Percentiles rank a stretch among this genome's conserved stretches.
Conservation (phyloP, 2,329 filamentous ascomycete genomes). For the Albifimbria verrucaria region DNA sequence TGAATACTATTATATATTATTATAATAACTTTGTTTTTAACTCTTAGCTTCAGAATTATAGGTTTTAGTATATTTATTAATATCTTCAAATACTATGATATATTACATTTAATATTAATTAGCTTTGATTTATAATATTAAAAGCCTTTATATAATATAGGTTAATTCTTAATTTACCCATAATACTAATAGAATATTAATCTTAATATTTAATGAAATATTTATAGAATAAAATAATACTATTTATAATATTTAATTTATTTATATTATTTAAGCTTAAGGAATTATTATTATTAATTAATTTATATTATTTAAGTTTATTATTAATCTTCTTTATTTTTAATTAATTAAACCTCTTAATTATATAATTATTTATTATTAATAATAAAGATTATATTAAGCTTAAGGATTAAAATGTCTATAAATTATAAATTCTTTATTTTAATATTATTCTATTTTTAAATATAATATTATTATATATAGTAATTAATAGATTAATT, state of each 20-base stretch:
- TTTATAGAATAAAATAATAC: too few relatives aligned
- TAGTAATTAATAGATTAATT: too few relatives aligned
- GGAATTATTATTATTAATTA: background rate
- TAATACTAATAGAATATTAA: too few relatives aligned
- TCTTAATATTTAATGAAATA: too few relatives aligned
- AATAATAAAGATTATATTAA: constrained; percentile 2
- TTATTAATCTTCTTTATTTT: background rate
- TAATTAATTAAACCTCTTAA: constrained; percentile 1
- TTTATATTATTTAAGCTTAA: too few relatives aligned
- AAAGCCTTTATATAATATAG: background rate
- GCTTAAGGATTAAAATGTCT: background rate
- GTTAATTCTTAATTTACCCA: too few relatives aligned
- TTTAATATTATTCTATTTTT: background rate
- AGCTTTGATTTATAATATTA: background rate
- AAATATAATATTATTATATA: constrained; percentile 1
- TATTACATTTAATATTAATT: background rate
- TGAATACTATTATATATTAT: background rate
- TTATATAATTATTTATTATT: background rate
- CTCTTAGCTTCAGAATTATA: background rate
- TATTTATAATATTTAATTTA: too few relatives aligned
- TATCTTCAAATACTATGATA: constrained; percentile 1
- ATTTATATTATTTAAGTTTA: background rate
- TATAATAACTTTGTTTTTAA: background rate
- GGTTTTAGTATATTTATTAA: background rate
- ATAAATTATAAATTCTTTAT: background rate